Base-by-base conservation (phyloP, 2,329 filamentous ascomycete genomes). In the Xylaria sp. region DNA sequence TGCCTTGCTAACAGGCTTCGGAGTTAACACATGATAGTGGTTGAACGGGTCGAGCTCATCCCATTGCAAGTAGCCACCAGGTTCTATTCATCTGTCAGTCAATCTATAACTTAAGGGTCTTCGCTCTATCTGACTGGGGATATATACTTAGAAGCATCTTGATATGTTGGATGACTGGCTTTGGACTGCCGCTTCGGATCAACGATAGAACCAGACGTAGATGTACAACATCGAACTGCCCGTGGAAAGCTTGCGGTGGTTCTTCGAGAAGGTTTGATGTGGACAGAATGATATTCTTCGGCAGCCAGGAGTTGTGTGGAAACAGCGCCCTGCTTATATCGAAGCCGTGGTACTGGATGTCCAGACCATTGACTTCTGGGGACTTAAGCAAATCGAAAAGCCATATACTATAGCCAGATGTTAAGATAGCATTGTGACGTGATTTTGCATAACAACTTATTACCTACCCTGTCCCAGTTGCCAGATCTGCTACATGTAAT, bases 11-110 rank as follows among this genome's bases (percentile, higher is more conserved):
- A 62, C 57, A 27, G 55, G 23, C 0, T 25, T 18, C 5, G 63
- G 63, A 3, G 25, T 42, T 13, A 71, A 16, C 13, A 71, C 57
- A 13, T 69, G 51, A 40, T 65, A 64, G 16, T 64, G 60, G 47
- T 66, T 71, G 12, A 55, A n/a, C n/a, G 29, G 60, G 37, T 71
- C 69, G 1, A 65, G 3, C 37, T 71, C 69, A 10, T 69, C 69
- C 69, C 69, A 71, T 47, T 71, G 66, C 8, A 71, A 13, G 27
- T 69, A 71, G 5, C 69, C 69, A 12, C 66, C 66, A 2, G 69
- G 66, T 50, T 69, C 63, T 66, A 53, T 53, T 29, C 2, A 21
- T 25, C 1, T 21, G 25, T 65, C 18, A 63, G 47, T 4, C 16
- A n/a, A 47, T 10, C 27, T 25, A 6, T 29, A 10, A n/a, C 2